These are phyloP conservation scores for Bimuria novae-zelandiae DNA, from an alignment of 2,329 filamentous ascomycete genomes.

Conservation along the genomic window DNA sequence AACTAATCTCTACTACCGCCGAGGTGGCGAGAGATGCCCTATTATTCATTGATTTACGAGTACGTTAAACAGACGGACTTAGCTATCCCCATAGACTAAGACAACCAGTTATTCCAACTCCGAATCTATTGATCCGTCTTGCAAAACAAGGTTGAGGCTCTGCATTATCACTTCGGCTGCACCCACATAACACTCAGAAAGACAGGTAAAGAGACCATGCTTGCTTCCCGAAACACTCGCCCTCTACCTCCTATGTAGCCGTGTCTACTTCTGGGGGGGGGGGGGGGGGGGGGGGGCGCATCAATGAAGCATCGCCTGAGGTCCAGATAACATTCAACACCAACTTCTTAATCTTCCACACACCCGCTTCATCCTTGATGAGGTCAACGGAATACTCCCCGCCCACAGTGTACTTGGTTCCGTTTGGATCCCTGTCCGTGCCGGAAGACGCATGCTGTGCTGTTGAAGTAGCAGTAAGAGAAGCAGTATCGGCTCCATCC, in stretches of 20 bases:
- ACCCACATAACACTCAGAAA: constrained; percentile 9
- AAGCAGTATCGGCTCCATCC: constrained; percentile 11
- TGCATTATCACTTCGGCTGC: constrained; percentile 12
- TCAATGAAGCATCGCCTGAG: constrained; percentile 12
- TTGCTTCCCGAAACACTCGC: constrained; percentile 13
- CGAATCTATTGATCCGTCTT: constrained; percentile 12
- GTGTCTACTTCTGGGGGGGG: constrained; percentile 11
- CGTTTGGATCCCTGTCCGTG: constrained; percentile 8
- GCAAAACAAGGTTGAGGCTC: constrained; percentile 12
- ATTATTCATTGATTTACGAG: constrained; percentile 9
- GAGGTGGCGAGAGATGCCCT: not conserved
- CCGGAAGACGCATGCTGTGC: constrained; percentile 6
- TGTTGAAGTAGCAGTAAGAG: constrained; percentile 9
- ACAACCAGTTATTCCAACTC: constrained; percentile 7
- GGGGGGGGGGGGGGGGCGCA: not conserved
- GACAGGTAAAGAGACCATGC: constrained; percentile 12
- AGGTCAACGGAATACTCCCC: constrained; percentile 11
- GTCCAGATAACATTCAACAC: constrained; percentile 12
- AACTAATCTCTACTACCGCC: too few species aligned
- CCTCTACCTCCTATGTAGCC: constrained; percentile 12
- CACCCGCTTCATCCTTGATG: constrained; percentile 8
- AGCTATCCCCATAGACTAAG: constrained; percentile 10
- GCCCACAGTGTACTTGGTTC: constrained; percentile 11
- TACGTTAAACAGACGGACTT: constrained; percentile 10
- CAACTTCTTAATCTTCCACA: constrained; percentile 11